phyloP scores from a whole-genome alignment of 2,329 filamentous ascomycete genomes.

The Apiospora pterosperma region DNA sequence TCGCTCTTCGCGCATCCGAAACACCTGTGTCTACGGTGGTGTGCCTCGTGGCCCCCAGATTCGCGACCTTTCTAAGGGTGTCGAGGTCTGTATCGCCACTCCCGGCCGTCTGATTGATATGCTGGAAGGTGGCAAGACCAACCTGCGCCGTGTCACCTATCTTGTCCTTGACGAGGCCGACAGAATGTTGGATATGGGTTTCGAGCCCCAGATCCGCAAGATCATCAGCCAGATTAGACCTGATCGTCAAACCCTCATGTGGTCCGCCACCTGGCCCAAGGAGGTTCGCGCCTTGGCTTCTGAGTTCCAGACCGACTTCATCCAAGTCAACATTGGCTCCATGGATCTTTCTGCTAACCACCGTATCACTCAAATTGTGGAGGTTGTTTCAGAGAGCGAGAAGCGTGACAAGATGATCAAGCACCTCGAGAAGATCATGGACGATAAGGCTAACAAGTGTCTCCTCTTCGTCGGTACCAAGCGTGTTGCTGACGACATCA shows the following conservation, averaged over 20 bases:
- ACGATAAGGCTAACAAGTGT: conserved; percentile 91
- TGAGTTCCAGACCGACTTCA: conserved; percentile 92
- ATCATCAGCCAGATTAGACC: conserved; percentile 97
- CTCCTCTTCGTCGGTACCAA: conserved; percentile 93
- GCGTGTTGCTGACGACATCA: conserved; percentile 96
- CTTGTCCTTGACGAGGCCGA: conserved; percentile 98
- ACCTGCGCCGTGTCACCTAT: conserved; percentile 96
- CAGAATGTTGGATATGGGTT: conserved; percentile 99
- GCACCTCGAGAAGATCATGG: conserved; percentile 97
- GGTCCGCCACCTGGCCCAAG: conserved; percentile 99
- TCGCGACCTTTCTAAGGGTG: conserved; percentile 87
- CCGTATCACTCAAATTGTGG: conserved; percentile 95
- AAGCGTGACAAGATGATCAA: conserved; percentile 98
- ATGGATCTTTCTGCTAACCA: conserved; percentile 96
- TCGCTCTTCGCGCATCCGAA: conserved; percentile 94
- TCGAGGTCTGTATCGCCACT: conserved; percentile 98
- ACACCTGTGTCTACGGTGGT: conserved; percentile 98
- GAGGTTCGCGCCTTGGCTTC: conserved; percentile 89
- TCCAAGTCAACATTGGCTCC: conserved; percentile 98
- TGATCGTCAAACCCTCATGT: conserved; percentile 99
- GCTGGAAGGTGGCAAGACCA: conserved; percentile 96
- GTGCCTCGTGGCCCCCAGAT: conserved; percentile 98
- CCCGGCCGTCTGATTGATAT: conserved; percentile 98
- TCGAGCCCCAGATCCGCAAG: conserved; percentile 98
- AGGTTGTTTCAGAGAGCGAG: conserved; percentile 93